These are phyloP conservation scores for Cyberlindnera xylosilytica DNA, from an alignment of 805 yeast species.

Conservation along the genomic window DNA sequence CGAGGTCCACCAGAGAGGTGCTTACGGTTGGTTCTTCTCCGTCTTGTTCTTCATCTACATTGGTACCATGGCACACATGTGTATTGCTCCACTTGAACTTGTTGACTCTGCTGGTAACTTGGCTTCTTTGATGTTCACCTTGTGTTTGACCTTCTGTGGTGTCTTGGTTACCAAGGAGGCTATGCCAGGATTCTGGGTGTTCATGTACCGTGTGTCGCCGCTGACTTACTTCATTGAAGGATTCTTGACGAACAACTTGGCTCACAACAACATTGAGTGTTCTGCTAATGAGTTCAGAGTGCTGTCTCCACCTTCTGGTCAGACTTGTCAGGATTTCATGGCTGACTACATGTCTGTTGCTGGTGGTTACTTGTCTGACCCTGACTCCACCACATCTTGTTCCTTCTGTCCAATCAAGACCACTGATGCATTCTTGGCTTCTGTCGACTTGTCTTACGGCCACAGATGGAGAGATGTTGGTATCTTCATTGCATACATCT, in stretches of 20 bases:
- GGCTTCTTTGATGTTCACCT: conserved; percentile 53
- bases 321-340: conserved; percentile 58
- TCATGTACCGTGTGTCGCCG: conserved; percentile 75
- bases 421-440: conserved; percentile 58
- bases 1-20: conserved; percentile 16
- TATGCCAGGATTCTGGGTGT: conserved; percentile 75
- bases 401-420: conserved; percentile 52
- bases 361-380: conserved; percentile 27
- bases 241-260: conserved; percentile 52
- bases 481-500: conserved; percentile 44
- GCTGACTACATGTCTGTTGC: conserved; percentile 29
- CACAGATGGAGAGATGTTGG: conserved; percentile 70
- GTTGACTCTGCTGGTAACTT: conserved; percentile 65
- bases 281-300: conserved; percentile 42
- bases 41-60: conserved; percentile 50
- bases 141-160: conserved; percentile 75
- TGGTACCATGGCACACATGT: conserved; percentile 55
- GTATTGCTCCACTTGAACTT: conserved; percentile 55
- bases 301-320: conserved; percentile 51
- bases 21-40: conserved; percentile 37
- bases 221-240: conserved; percentile 62
- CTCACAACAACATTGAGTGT: conserved; percentile 47
- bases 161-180: conserved; percentile 55
- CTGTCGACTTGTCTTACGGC: conserved; percentile 37
- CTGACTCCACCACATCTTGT: conserved; percentile 47